Evolutionary conservation across 2,329 filamentous ascomycete genomes (phyloP).

Genomic region (Westerdykella ornata): DNA sequence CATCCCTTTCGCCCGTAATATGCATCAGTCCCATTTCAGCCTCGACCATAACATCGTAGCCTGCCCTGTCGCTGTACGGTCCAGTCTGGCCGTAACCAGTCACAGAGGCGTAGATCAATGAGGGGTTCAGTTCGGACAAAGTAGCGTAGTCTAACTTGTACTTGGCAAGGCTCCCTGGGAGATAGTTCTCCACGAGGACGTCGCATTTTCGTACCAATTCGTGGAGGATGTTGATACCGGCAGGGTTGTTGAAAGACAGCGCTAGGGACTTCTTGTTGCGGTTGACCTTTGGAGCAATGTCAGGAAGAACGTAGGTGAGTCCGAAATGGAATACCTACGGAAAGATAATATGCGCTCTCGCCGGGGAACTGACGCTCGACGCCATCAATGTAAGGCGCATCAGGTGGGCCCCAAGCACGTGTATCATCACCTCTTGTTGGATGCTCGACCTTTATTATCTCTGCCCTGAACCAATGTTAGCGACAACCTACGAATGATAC

Average conservation of each 20-base stretch:
- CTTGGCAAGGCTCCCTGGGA: conserved; percentile 80
- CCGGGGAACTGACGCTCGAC: conserved; percentile 61
- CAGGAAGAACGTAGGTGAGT: not conserved
- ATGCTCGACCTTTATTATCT: conserved; percentile 96
- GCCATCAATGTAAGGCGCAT: conserved; percentile 64
- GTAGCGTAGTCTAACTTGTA: conserved; percentile 84
- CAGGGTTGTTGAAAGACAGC: conserved; percentile 78
- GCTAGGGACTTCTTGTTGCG: conserved; percentile 94
- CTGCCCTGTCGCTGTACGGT: conserved; percentile 76
- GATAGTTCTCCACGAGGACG: conserved; percentile 92
- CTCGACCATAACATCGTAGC: conserved; percentile 99
- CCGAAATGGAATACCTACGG: conserved; percentile 48
- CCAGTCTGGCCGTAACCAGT: conserved; percentile 95
- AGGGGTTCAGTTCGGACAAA: conserved; percentile 70
- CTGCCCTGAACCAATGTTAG: conserved; percentile 55
- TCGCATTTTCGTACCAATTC: conserved; percentile 76
- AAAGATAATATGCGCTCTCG: conserved; percentile 93
- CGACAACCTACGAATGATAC: conserved; percentile 9
- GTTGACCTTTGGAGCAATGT: conserved; percentile 61
- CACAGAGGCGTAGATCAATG: conserved; percentile 87
- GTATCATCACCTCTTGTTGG: conserved; percentile 89
- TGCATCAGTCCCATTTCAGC: conserved; percentile 98
- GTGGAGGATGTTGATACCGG: conserved; percentile 79
- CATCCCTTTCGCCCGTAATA: conserved; percentile 83
- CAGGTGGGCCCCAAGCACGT: conserved; percentile 90